Conservation (phyloP, 1,284 basidiomycete species). For the Cutaneotrichosporon spelunceum region DNA sequence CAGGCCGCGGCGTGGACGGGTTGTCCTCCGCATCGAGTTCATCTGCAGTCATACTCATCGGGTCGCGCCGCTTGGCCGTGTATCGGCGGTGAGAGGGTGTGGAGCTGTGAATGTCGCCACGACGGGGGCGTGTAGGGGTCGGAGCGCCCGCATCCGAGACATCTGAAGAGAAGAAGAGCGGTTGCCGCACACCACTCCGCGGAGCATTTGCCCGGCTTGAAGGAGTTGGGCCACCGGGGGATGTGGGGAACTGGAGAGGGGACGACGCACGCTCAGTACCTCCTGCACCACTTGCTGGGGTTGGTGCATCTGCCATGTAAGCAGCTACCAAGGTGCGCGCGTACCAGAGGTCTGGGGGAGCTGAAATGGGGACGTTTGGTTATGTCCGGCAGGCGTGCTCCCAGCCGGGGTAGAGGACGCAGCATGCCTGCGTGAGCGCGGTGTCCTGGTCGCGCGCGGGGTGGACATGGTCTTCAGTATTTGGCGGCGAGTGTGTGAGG, state of each 20-base stretch:
- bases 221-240: slow-evolving; percentile 53
- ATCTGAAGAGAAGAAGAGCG: slow-evolving; percentile 52
- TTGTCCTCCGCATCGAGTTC: neutral
- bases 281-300: neutral
- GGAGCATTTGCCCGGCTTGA: neutral
- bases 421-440: neutral
- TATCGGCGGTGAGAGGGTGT: slow-evolving; percentile 52
- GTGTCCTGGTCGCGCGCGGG: neutral
- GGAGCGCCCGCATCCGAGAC: slow-evolving; percentile 38
- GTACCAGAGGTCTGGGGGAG: slow-evolving; percentile 30
- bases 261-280: slow-evolving; percentile 53
- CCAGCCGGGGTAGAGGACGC: neutral
- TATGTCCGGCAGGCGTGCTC: slow-evolving; percentile 40
- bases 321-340: neutral
- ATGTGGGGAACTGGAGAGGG: slow-evolving; percentile 66
- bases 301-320: neutral
- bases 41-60: neutral
- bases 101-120: slow-evolving; percentile 80
- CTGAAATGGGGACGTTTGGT: slow-evolving; percentile 26
- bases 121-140: slow-evolving; percentile 65
- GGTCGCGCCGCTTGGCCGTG: slow-evolving; percentile 11
- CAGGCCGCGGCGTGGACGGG: slow-evolving; percentile 5
- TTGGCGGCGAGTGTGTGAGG: neutral
- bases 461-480: slow-evolving; percentile 2
- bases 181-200: slow-evolving; percentile 12